Evolutionary conservation across 2,329 filamentous ascomycete species (phyloP).

Genomic region (Colletotrichum plurivorum): DNA sequence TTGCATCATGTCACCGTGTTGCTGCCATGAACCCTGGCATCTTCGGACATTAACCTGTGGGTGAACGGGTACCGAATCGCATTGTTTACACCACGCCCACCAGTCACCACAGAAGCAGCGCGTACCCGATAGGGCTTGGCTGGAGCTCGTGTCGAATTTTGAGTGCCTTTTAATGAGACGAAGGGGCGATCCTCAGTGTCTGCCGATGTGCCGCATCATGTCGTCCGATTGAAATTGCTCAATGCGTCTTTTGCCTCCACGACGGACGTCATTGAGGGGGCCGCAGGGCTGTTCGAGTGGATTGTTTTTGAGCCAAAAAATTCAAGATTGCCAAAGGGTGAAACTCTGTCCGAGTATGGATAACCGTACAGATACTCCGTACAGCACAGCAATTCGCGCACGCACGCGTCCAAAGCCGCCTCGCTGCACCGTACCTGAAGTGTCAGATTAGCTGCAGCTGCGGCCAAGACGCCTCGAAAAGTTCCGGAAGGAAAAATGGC

Average conservation of each 20-base stretch:
- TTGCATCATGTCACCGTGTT: slow-evolving; percentile 35
- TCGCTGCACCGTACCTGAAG: slow-evolving; percentile 10
- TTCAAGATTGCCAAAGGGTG: slow-evolving; percentile 14
- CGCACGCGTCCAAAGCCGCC: neutral
- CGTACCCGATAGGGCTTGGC: slow-evolving; percentile 28
- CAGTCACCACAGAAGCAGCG: slow-evolving; percentile 13
- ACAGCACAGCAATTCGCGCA: slow-evolving; percentile 14
- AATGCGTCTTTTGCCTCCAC: slow-evolving; percentile 37
- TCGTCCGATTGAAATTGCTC: slow-evolving; percentile 38
- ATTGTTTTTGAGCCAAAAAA: slow-evolving; percentile 1
- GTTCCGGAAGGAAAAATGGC: slow-evolving; percentile 36
- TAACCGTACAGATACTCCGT: neutral
- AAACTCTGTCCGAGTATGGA: neutral
- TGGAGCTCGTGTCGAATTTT: slow-evolving; percentile 28
- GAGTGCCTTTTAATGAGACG: slow-evolving; percentile 21
- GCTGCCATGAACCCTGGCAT: slow-evolving; percentile 35
- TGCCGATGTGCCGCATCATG: slow-evolving; percentile 30
- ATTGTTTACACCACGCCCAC: slow-evolving; percentile 24
- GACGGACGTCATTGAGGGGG: slow-evolving; percentile 32
- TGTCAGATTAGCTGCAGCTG: slow-evolving; percentile 27
- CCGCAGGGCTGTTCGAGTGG: slow-evolving; percentile 14
- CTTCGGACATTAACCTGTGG: slow-evolving; percentile 40
- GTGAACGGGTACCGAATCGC: slow-evolving; percentile 35
- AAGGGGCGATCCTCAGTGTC: slow-evolving; percentile 29
- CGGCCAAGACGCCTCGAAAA: slow-evolving; percentile 34